Conservation (phyloP, 164 flowering plant species). For the Saururus chinensis region DNA sequence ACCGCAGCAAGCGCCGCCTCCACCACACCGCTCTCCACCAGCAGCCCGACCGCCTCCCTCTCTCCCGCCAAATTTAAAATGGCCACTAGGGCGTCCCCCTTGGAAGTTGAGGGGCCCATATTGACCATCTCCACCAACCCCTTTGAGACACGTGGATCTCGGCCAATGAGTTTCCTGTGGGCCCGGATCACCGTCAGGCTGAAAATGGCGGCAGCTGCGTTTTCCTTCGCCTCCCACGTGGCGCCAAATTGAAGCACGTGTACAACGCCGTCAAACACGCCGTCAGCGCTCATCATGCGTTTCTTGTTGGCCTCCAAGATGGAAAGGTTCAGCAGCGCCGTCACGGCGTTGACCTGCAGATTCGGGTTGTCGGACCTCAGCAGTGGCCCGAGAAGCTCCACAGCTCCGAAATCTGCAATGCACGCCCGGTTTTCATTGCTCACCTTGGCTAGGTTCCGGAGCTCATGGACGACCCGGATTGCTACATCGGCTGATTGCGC, state of each 20-base stretch:
- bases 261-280: conserved; percentile 48
- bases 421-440: conserved; percentile 59
- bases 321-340: conserved; percentile 68
- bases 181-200: conserved; percentile 37
- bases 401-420: conserved; percentile 65
- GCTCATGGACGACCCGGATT: conserved; percentile 54
- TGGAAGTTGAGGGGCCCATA: conserved; percentile 39
- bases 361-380: conserved; percentile 37
- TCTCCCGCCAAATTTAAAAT: conserved; percentile 66
- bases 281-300: conserved; percentile 51
- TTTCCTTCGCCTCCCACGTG: conserved; percentile 82
- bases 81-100: conserved; percentile 65
- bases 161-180: conserved; percentile 40
- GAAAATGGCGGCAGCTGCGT: conserved; percentile 74
- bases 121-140: conserved; percentile 52
- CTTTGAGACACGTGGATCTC: conserved; percentile 43
- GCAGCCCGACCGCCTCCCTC: conserved; percentile 43
- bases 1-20: conserved; percentile 32
- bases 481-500: conserved; percentile 15
- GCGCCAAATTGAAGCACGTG: conserved; percentile 55
- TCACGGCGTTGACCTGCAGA: conserved; percentile 71
- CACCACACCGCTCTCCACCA: conserved; percentile 60
- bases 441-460: conserved; percentile 58
- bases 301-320: conserved; percentile 55
- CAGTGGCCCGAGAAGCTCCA: conserved; percentile 37